phyloP scores from a whole-genome alignment of 495 filamentous ascomycete genomes.

The Hypoxylon rickii region DNA sequence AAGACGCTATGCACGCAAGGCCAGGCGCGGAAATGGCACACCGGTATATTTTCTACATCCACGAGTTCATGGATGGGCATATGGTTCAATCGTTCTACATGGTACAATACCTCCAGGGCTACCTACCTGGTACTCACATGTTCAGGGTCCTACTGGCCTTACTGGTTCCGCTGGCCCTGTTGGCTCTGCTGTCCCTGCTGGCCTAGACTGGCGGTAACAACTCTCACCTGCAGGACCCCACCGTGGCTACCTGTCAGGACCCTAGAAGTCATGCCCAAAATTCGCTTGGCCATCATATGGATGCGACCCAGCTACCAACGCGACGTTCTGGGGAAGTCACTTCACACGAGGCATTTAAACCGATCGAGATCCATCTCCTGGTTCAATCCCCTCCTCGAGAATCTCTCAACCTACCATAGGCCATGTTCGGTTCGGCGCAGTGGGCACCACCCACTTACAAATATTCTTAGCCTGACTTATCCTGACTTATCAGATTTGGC shows the following conservation, averaged over 20 bases:
- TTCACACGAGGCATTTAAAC: conserved; percentile 20
- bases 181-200: background rate
- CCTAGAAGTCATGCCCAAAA: conserved; percentile 5
- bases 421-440: too few relatives aligned
- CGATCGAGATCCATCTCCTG: conserved; percentile 33
- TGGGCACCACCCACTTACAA: too few relatives aligned
- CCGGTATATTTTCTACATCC: conserved; percentile 2
- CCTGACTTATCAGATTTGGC: too few relatives aligned
- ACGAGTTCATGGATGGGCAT: too few relatives aligned
- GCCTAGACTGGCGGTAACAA: conserved; percentile 23
- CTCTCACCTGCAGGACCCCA: conserved; percentile 27
- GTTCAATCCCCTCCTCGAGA: too few relatives aligned
- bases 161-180: too few relatives aligned
- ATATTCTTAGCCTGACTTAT: too few relatives aligned
- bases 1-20: background rate
- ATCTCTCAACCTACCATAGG: background rate
- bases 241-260: conserved; percentile 26
- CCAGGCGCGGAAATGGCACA: background rate
- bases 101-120: too few relatives aligned
- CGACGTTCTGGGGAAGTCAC: conserved; percentile 13
- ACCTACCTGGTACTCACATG: conserved; percentile 9
- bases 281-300: too few relatives aligned
- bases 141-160: conserved; percentile 9
- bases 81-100: too few relatives aligned
- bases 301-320: conserved; percentile 6